A percentile compares a stretch with the other conserved stretches of the same genome.
Evolutionary conservation across 2,329 filamentous ascomycete species (phyloP).

Genomic region (Trichothecium sympodiale): DNA sequence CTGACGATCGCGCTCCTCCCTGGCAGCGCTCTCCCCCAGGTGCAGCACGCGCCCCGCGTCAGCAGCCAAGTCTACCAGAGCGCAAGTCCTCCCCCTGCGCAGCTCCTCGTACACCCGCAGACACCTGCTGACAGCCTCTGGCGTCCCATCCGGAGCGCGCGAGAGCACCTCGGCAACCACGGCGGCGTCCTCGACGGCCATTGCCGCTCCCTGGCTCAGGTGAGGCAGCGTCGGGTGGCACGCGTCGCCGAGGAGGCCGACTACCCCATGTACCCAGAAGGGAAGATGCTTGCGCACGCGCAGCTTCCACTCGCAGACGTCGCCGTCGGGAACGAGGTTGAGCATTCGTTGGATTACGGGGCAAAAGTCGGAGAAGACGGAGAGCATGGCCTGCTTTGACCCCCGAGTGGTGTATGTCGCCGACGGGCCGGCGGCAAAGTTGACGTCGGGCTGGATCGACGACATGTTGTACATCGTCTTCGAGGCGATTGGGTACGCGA

Average conservation of each 20-base stretch:
- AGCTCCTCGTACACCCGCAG: constrained; percentile 44
- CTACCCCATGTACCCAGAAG: constrained; percentile 45
- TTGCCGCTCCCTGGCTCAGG: constrained; percentile 53
- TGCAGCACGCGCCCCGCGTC: constrained; percentile 40
- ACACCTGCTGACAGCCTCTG: constrained; percentile 32
- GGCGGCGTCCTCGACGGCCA: constrained; percentile 56
- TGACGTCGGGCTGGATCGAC: constrained; percentile 48
- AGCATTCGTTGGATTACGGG: constrained; percentile 47
- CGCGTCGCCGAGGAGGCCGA: constrained; percentile 49
- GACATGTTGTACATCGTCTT: constrained; percentile 57
- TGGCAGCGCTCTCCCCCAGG: constrained; percentile 42
- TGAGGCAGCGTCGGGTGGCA: constrained; percentile 59
- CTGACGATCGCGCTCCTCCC: constrained; percentile 43
- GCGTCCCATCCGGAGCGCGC: constrained; percentile 22
- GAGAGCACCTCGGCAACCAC: constrained; percentile 43
- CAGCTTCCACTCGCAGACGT: constrained; percentile 55
- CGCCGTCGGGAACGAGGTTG: constrained; percentile 46
- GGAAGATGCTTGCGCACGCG: constrained; percentile 45
- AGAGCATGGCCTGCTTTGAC: constrained; percentile 48
- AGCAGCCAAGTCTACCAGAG: constrained; percentile 42
- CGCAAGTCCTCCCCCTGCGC: constrained; percentile 42
- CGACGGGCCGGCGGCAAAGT: constrained; percentile 46
- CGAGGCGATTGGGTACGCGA: constrained; percentile 62
- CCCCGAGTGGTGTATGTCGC: constrained; percentile 53
- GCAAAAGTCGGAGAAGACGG: constrained; percentile 52